phyloP scores from a whole-genome alignment of 2,329 filamentous ascomycete genomes.

The Purpureocillium takamizusanense region DNA sequence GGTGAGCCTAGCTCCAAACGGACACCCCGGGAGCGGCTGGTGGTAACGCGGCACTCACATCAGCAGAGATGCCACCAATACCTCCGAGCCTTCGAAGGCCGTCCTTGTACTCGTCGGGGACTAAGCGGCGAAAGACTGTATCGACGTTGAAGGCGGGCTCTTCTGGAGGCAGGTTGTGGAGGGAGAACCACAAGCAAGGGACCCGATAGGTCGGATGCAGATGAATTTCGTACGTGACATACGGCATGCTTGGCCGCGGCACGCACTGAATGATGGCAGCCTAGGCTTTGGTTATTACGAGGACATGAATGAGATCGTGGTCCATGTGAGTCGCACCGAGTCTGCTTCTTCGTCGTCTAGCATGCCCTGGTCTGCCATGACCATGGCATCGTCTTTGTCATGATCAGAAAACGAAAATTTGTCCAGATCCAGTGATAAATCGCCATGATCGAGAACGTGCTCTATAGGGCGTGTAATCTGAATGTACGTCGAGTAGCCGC shows the following conservation, averaged over 20 bases:
- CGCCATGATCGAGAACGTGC: constrained; percentile 29
- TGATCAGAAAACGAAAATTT: constrained; percentile 32
- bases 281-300: constrained; percentile 20
- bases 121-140: constrained; percentile 60
- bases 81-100: constrained; percentile 51
- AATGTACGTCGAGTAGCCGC: constrained; percentile 41
- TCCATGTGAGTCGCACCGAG: constrained; percentile 27
- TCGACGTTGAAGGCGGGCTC: constrained; percentile 55
- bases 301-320: constrained; percentile 5
- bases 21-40: constrained; percentile 3
- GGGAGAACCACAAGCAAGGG: constrained; percentile 67
- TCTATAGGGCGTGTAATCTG: constrained; percentile 48
- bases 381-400: constrained; percentile 8
- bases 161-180: constrained; percentile 47
- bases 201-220: constrained; percentile 66
- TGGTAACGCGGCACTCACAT: constrained; percentile 46
- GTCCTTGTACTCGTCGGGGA: constrained; percentile 56
- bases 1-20: too few relatives aligned
- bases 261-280: constrained; percentile 26
- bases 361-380: constrained; percentile 35
- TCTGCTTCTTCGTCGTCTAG: constrained; percentile 42
- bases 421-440: constrained; percentile 36
- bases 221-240: constrained; percentile 64
- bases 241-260: constrained; percentile 24
- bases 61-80: constrained; percentile 66